These are phyloP conservation scores for Coprinopsis strossmayeri DNA, from an alignment of 768 basidiomycete species.

Conservation along the genomic window DNA sequence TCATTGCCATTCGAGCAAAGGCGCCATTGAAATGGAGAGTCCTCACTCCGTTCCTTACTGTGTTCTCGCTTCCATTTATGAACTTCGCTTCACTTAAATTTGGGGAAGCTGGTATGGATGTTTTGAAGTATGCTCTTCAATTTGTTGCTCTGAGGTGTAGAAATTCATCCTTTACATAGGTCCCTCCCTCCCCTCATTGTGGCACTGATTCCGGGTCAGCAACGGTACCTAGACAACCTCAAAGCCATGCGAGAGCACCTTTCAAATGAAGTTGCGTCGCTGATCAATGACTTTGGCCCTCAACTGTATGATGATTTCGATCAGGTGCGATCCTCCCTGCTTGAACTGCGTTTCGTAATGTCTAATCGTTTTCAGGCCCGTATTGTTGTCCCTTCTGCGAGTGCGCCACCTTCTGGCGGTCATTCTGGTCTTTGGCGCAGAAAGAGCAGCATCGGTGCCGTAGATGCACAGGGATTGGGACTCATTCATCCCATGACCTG, in stretches of 20 bases:
- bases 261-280: slow-evolving; percentile 75
- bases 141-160: slow-evolving; percentile 7
- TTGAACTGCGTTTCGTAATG: background rate
- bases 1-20: slow-evolving; percentile 62
- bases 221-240: slow-evolving; percentile 68
- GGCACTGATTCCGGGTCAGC: slow-evolving; percentile 84
- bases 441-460: slow-evolving; percentile 73
- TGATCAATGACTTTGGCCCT: slow-evolving; percentile 87
- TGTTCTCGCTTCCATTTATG: slow-evolving; percentile 75
- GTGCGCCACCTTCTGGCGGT: slow-evolving; percentile 73
- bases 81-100: slow-evolving; percentile 94
- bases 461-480: slow-evolving; percentile 80
- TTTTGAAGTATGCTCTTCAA: slow-evolving; percentile 68
- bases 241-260: slow-evolving; percentile 68
- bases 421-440: slow-evolving; percentile 72
- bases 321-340: slow-evolving; percentile 40
- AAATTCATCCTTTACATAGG: slow-evolving; percentile 30
- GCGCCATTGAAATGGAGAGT: slow-evolving; percentile 58
- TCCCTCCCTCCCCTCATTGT: slow-evolving; percentile 87
- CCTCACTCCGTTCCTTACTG: slow-evolving; percentile 72
- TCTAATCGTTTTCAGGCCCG: slow-evolving; percentile 45
- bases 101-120: slow-evolving; percentile 96
- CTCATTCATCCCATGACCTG: slow-evolving; percentile 91
- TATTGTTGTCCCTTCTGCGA: slow-evolving; percentile 78
- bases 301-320: slow-evolving; percentile 84